phyloP scores from a whole-genome alignment of 139 green algal species.

The Micractinium conductrix region DNA sequence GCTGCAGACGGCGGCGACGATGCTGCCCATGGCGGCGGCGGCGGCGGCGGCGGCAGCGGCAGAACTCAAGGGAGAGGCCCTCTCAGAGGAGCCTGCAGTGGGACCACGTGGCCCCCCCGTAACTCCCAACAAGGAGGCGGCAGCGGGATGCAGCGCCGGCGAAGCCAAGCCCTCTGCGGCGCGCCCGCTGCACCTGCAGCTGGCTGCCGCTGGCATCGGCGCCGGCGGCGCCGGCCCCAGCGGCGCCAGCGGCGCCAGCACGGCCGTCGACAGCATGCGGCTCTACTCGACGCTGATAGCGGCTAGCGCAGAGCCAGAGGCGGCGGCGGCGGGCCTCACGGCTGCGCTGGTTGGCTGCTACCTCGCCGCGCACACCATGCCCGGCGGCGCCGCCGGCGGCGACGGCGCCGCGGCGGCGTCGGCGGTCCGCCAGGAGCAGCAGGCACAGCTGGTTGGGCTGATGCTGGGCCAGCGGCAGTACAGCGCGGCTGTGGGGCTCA shows the following conservation, averaged over 20 bases:
- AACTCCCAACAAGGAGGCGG: not conserved
- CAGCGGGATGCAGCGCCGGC: not conserved
- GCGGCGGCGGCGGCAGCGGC: not conserved
- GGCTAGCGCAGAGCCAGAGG: not conserved
- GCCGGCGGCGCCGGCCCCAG: not conserved
- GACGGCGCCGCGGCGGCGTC: not conserved
- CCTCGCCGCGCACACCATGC: constrained; percentile 5
- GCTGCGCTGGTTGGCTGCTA: constrained; percentile 9
- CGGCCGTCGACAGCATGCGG: not conserved
- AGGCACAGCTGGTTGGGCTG: constrained; percentile 13
- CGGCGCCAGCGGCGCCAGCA: not conserved
- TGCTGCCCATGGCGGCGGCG: not conserved
- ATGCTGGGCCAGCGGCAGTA: constrained; percentile 9
- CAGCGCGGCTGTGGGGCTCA: not conserved
- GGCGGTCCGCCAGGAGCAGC: not conserved
- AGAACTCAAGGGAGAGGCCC: not conserved
- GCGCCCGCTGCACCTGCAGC: not conserved
- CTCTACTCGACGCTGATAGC: constrained; percentile 16
- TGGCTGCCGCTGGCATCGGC: not conserved
- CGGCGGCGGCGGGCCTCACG: not conserved
- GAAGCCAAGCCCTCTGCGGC: not conserved
- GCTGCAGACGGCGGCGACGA: not conserved
- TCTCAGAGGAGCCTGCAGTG: not conserved
- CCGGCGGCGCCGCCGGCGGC: not conserved
- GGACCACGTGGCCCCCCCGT: not conserved